Evolutionary conservation across 2,329 filamentous ascomycete genomes (phyloP).

Genomic region (Fusarium gaditjirri): DNA sequence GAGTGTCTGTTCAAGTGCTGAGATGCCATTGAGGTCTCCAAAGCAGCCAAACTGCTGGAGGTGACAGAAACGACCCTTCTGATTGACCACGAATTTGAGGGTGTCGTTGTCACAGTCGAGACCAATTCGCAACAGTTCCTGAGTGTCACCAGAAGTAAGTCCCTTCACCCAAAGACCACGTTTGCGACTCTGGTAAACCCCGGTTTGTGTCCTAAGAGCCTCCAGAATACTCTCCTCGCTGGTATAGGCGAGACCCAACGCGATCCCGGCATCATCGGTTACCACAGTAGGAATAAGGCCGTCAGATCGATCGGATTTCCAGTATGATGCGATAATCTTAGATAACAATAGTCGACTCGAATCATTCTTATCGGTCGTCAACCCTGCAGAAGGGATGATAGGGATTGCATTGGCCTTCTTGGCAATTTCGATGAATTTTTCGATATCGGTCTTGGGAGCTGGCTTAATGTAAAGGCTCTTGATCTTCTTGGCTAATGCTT

Average conservation of each 20-base stretch:
- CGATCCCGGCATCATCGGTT: constrained; percentile 85
- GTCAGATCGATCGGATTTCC: constrained; percentile 84
- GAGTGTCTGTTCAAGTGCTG: constrained; percentile 88
- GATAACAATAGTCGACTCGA: constrained; percentile 67
- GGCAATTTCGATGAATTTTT: constrained; percentile 59
- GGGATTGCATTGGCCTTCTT: constrained; percentile 70
- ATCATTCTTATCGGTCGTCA: constrained; percentile 76
- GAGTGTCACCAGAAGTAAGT: constrained; percentile 91
- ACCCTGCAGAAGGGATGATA: constrained; percentile 74
- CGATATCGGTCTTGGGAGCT: constrained; percentile 56
- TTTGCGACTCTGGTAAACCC: constrained; percentile 97
- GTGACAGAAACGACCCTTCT: constrained; percentile 95
- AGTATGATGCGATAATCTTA: constrained; percentile 77
- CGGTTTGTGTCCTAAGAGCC: constrained; percentile 79
- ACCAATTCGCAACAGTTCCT: constrained; percentile 85
- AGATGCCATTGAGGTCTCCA: constrained; percentile 82
- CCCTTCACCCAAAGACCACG: constrained; percentile 97
- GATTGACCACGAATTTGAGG: constrained; percentile 86
- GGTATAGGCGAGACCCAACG: constrained; percentile 92
- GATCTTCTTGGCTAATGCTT: constrained; percentile 58
- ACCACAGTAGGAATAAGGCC: constrained; percentile 90
- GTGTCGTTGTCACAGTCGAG: constrained; percentile 96
- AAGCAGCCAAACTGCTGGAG: constrained; percentile 93
- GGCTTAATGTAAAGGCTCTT: constrained; percentile 64
- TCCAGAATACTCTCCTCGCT: constrained; percentile 90